Percentiles rank a stretch among this genome's conserved stretches.
phyloP scores from a whole-genome alignment of 164 flowering plant species.

The Piper betle region DNA sequence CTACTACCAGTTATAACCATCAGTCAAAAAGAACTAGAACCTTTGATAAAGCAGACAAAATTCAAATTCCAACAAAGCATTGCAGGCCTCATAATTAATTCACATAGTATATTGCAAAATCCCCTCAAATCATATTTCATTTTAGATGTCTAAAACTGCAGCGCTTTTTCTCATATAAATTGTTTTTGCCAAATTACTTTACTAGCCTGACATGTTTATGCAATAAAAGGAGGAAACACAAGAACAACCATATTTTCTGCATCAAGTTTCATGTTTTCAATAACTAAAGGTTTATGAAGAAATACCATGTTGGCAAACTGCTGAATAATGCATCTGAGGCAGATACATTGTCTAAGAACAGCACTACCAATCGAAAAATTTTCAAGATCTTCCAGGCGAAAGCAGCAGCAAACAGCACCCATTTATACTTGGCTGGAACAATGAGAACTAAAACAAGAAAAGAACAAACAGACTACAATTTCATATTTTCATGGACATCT shows the following conservation, averaged over 20 bases:
- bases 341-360: slow-evolving; percentile 54
- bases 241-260: neutral
- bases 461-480: neutral
- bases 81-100: too few species aligned
- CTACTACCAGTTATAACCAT: too few species aligned
- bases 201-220: neutral
- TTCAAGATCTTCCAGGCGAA: slow-evolving; percentile 47
- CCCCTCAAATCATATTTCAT: too few species aligned
- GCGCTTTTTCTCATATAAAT: neutral
- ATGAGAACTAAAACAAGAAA: too few species aligned
- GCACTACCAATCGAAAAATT: slow-evolving; percentile 54
- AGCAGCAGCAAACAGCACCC: slow-evolving; percentile 85
- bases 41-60: too few species aligned
- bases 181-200: neutral
- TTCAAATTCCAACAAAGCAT: too few species aligned
- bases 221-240: slow-evolving; percentile 4
- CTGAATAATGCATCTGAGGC: slow-evolving; percentile 58
- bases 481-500: too few species aligned
- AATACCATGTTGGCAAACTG: slow-evolving; percentile 50
- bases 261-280: neutral
- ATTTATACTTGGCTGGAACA: slow-evolving; percentile 11
- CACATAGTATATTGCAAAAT: too few species aligned
- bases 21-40: too few species aligned
- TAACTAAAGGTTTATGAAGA: too few species aligned
- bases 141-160: too few species aligned